Base-by-base conservation (phyloP, 768 basidiomycete genomes). In the Daedaleopsis nitida region DNA sequence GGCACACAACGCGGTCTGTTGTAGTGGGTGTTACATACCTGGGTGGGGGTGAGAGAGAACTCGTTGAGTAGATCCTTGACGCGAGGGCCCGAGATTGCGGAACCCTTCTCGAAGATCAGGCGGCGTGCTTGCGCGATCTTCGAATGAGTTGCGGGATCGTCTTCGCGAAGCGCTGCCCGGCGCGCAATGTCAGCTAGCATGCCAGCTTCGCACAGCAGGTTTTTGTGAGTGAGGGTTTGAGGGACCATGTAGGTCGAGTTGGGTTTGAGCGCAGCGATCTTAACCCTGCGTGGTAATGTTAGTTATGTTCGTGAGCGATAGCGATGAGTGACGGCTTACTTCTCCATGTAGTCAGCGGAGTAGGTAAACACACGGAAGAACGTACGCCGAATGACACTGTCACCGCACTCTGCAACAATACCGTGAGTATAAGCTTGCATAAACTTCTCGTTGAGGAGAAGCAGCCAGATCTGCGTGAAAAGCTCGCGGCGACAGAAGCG, bases 291-390 rank as follows among this genome's bases (percentile, higher is more conserved):
- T 42, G 39, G 14, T 14, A 38, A 38, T 38, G 9, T 38, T 38
- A 14, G 14, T 14, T 38, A 8, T 38, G 37, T 8, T 14, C 14
- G 4, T 42, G 11, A 42, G 39, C 10, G 17, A 42, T 11, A 13
- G 11, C 11, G 37, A 38, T 17, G 39, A 16, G 27, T 14, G 47
- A 48, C 23, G 21, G 11, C 23, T 67, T 61, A 77, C 78, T 75
- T 77, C 49, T 77, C 72, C 0, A 73, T 72, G 58, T 77, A 76
- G 51, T 77, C 72, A 0, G 72, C 75, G 0, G 72, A 70, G 49
- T 75, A 73, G 0, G 68, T 67, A 37, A 75, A 69, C 24, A 77
- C 27, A 0, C 68, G 58, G 9, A 67, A 68, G 54, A 66, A 75
- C 1, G 73, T 0, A 0, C 65, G 55, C 21, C 72, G 43, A 7